Evolutionary conservation across 164 flowering plant species (phyloP).

Genomic region (Cinnamomum micranthum): DNA sequence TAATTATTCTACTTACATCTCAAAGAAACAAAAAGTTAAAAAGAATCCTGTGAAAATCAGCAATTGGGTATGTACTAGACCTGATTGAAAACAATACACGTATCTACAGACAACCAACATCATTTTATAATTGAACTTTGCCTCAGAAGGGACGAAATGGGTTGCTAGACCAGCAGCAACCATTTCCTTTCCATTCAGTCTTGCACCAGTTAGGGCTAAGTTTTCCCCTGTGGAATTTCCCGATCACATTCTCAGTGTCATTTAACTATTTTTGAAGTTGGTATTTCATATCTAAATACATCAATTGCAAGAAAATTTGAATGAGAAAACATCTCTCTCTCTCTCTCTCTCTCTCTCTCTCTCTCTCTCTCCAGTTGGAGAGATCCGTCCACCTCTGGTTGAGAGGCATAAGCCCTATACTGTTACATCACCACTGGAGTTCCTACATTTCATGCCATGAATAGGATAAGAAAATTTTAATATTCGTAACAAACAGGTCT

Average conservation of each 20-base stretch:
- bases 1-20: too few species aligned
- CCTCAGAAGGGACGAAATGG: constrained; percentile 95
- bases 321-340: not conserved
- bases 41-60: not conserved
- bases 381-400: not conserved
- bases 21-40: too few species aligned
- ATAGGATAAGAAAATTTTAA: not conserved
- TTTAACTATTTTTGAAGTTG: not conserved
- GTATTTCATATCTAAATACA: not conserved
- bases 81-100: not conserved
- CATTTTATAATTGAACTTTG: constrained; percentile 16
- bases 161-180: constrained; percentile 81
- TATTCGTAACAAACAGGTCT: not conserved
- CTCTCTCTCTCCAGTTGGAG: not conserved
- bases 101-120: too few species aligned
- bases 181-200: constrained; percentile 82
- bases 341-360: not conserved
- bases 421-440: not conserved
- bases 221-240: constrained; percentile 62
- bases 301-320: not conserved
- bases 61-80: not conserved
- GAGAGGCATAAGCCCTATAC: not conserved
- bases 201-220: constrained; percentile 84
- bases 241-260: not conserved
- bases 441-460: not conserved